Base-by-base conservation (phyloP, 371 early-diverging fungal genomes). In the Saksenaea vasiformis region DNA sequence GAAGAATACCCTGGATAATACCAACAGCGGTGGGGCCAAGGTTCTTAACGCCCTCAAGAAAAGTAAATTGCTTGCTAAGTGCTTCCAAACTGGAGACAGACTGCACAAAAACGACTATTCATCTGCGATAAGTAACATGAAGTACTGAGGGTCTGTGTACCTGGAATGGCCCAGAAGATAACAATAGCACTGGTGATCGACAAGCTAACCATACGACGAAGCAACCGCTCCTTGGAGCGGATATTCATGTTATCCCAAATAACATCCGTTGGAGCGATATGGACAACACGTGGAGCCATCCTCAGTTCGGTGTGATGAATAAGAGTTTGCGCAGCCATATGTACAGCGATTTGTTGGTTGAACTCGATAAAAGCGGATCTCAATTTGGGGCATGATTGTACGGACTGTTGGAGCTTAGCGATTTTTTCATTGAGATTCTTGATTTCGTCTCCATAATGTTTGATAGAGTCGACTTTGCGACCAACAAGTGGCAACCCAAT, bases 361-460 rank as follows among this genome's bases (percentile, higher is more conserved):
- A 95, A 95, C 56, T 89, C 86, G 28, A 95, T 87, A 73, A 94
- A 94, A 5, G 90, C 93, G 31, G 91, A 90, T 36, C 80, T 84
- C 55, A 77, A 71, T 36, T 81, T 74, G 1, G 15, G n/a, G 34
- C 68, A 65, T 0, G 44, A 38, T 27, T 68, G 59, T 1, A 64
- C 64, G 0, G 61, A 41, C 1, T 60, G 47, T 56, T 85, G 85
- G 4, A 67, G 60, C 31, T 82, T 67, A 2, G 64, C 60, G 14
- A 93, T 87, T 41, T 74, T 61, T 31, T 74, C 58, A 70, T 91
- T 91, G 7, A 87, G 67, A 56, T 78, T 66, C 14, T 69, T 68
- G 55, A 92, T 84, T 31, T 82, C 67, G 0, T 83, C 69, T 13
- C 83, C 74, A 51, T 88, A 86, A 47, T 78, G 79, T 15, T 84